Conservation (phyloP, 108 stramenopile species). For the Fistulifera solaris region DNA sequence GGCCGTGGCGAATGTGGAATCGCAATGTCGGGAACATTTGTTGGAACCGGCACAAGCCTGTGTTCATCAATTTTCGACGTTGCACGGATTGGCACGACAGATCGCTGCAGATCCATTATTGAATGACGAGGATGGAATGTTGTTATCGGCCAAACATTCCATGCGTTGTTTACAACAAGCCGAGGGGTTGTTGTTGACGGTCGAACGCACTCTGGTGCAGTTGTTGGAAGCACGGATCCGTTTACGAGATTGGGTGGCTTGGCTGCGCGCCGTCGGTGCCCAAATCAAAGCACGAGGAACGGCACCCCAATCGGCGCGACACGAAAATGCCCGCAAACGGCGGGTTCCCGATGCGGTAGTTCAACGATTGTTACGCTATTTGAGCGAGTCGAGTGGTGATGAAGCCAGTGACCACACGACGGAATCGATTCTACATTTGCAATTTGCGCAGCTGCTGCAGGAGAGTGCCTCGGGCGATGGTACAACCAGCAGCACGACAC, state of each 20-base stretch:
- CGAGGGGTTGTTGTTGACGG: constrained; percentile 33
- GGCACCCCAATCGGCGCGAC: constrained; percentile 50
- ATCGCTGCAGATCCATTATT: neutral
- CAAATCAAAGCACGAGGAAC: constrained; percentile 73
- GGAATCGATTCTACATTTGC: constrained; percentile 18
- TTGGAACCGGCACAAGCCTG: constrained; percentile 50
- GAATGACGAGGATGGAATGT: neutral
- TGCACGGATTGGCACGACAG: constrained; percentile 45
- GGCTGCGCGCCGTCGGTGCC: constrained; percentile 60
- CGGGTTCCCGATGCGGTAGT: constrained; percentile 54
- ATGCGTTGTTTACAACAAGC: constrained; percentile 17
- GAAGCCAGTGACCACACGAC: neutral
- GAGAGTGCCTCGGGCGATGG: neutral
- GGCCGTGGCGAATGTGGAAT: constrained; percentile 57
- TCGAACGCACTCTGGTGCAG: constrained; percentile 23
- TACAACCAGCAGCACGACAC: too few species aligned
- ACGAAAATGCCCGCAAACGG: constrained; percentile 63
- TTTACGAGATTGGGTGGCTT: constrained; percentile 54
- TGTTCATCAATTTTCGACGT: constrained; percentile 43
- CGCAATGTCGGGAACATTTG: constrained; percentile 32
- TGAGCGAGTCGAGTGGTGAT: constrained; percentile 2
- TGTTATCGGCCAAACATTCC: neutral
- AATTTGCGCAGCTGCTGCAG: constrained; percentile 20
- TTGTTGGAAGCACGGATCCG: constrained; percentile 57
- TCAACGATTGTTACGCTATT: constrained; percentile 35